phyloP scores from a whole-genome alignment of 139 green algal species.

The Axilococcus clingmanii region DNA sequence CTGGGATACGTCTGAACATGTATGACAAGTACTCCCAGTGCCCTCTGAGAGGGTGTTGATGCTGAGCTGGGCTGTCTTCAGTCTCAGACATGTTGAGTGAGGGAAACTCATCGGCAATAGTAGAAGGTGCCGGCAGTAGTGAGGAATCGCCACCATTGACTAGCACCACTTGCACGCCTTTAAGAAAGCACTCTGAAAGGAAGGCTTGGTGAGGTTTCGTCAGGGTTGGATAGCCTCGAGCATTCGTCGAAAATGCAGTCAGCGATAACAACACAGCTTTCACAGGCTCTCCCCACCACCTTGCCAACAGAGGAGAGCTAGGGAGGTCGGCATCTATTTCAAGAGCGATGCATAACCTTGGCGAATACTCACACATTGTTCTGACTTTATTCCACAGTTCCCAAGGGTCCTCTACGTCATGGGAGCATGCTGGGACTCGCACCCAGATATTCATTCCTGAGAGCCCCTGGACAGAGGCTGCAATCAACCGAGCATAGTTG shows the following conservation, averaged over 20 bases:
- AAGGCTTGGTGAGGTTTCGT: background rate
- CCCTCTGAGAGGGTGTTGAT: constrained; percentile 43
- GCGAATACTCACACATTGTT: constrained; percentile 54
- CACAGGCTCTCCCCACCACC: constrained; percentile 84
- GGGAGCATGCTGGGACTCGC: constrained; percentile 36
- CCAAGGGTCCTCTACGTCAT: constrained; percentile 37
- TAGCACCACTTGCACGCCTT: too few relatives aligned
- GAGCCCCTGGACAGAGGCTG: constrained; percentile 43
- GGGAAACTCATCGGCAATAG: too few relatives aligned
- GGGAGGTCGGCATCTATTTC: constrained; percentile 42
- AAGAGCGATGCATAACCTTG: constrained; percentile 60
- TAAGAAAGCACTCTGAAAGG: background rate
- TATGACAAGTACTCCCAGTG: constrained; percentile 93
- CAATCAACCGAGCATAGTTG: constrained; percentile 68
- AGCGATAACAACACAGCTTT: constrained; percentile 72
- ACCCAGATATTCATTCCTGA: constrained; percentile 80
- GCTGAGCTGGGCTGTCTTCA: background rate
- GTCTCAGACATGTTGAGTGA: background rate
- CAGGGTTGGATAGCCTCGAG: background rate
- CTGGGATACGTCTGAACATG: constrained; percentile 66
- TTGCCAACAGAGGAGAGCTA: constrained; percentile 16
- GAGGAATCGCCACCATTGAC: too few relatives aligned
- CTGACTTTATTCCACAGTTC: constrained; percentile 71
- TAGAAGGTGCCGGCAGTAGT: too few relatives aligned
- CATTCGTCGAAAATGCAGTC: constrained; percentile 43